Evolutionary conservation across 495 filamentous ascomycete species (phyloP).

Genomic region (Wilcoxina mikolae): DNA sequence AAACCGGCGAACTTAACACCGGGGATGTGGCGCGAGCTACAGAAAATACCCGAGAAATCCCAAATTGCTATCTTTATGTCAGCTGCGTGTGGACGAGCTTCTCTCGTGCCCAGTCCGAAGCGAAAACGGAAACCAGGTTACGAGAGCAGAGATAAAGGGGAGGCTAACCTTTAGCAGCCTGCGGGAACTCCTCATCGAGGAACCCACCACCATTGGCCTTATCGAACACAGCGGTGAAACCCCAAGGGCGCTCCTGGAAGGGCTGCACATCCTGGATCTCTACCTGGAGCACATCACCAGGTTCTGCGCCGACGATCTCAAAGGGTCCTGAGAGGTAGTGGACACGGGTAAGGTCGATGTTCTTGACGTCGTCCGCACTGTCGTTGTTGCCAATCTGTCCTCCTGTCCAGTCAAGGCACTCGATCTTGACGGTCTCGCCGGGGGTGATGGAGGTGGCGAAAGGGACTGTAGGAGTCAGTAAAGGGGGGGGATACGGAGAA

Average conservation of each 20-base stretch:
- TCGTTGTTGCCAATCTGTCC: slow-evolving; percentile 87
- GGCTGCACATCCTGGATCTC: slow-evolving; percentile 97
- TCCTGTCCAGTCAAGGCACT: slow-evolving; percentile 83
- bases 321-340: slow-evolving; percentile 90
- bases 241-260: slow-evolving; percentile 76
- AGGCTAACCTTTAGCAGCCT: slow-evolving; percentile 25
- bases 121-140: no score
- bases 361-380: slow-evolving; percentile 70
- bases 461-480: slow-evolving; percentile 45
- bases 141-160: no score
- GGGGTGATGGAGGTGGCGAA: slow-evolving; percentile 60
- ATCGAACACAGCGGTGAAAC: slow-evolving; percentile 77
- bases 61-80: slow-evolving; percentile 74
- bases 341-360: slow-evolving; percentile 68
- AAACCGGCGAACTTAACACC: slow-evolving; percentile 78
- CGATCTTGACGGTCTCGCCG: slow-evolving; percentile 84
- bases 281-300: slow-evolving; percentile 73
- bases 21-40: slow-evolving; percentile 79
- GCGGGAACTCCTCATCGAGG: slow-evolving; percentile 74
- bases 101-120: no score
- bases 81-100: no score
- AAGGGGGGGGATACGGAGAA: not conserved
- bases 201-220: slow-evolving; percentile 81
- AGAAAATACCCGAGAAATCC: slow-evolving; percentile 95
- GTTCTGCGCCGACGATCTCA: slow-evolving; percentile 71